Base-by-base conservation (phyloP, 345 rosid genomes). In the Cardamine chenopodiifolia region DNA sequence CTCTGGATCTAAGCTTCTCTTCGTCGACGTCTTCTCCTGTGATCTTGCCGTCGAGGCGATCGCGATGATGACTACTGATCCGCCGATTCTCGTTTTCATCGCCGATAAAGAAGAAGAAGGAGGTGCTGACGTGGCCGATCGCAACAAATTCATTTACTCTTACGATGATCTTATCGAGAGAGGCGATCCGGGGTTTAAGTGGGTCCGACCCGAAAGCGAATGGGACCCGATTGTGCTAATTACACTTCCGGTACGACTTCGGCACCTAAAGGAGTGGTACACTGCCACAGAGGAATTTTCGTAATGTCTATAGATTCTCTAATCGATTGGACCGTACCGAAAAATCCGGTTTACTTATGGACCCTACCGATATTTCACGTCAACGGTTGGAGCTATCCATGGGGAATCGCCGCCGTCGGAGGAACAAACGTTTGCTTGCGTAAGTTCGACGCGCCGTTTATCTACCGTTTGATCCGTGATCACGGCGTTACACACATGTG, bases 171-270 rank as follows among this genome's bases (percentile, higher is more conserved):
- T 92, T 1, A 66, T 92, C 55, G 74, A 70, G 34, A 85, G 73
- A 49, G 98, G 98, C 0, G 78, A 83, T 17, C 83, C 81, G 6
- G 35, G 7, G 26, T 92, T 87, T 72, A 71, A 79, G 17, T 84
- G 90, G 86, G 9, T 81, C 76, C 66, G 85, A 57, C 93, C 96
- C 2, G 40, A 56, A 28, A 83, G 79, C 26, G 98, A 88, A 55
- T 93, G 87, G 89, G 87, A 86, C 22, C 89, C 97, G 20, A 61
- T 93, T 37, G 80, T 84, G 23, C 49, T 93, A 2, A 93, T 56
- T 89, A 90, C 61, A 93, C 93, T 5, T 93, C 98, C 1, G 98
- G 98, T 48, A 93, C 98, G 28, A 93, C 96, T 0, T 90, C 98
- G 15, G 79, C 87, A 7, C 98, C 98, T 0, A 93, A 90, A 73